phyloP scores from a whole-genome alignment of 164 flowering plant genomes.

The Platanus orientalis region DNA sequence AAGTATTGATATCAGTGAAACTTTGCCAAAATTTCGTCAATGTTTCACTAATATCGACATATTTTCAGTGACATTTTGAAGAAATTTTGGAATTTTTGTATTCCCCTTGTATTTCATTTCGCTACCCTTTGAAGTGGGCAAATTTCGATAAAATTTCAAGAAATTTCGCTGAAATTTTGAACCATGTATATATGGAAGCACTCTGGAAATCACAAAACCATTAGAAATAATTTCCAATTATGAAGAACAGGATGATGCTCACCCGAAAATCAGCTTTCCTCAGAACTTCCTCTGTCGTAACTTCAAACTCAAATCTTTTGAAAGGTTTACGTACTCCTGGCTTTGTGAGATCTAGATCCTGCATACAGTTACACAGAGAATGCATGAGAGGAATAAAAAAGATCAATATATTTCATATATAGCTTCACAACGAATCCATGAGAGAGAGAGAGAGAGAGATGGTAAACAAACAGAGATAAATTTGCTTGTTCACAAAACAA shows the following conservation, averaged over 20 bases:
- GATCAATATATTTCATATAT: not conserved
- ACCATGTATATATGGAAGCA: no score
- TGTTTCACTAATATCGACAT: no score
- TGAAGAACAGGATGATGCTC: conserved; percentile 6
- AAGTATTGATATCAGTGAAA: no score
- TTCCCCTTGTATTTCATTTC: no score
- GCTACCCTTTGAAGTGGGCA: no score
- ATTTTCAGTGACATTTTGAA: no score
- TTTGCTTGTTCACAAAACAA: no score
- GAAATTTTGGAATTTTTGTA: no score
- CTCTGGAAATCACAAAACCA: not conserved
- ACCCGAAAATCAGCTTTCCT: conserved; percentile 90
- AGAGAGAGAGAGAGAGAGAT: not conserved
- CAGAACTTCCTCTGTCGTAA: conserved; percentile 69
- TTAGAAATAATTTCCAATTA: not conserved
- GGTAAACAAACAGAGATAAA: no score
- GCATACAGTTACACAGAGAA: conserved; percentile 7
- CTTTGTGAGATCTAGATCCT: conserved; percentile 78
- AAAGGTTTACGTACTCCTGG: conserved; percentile 38
- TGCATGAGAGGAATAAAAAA: not conserved
- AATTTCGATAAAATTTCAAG: no score
- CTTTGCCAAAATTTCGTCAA: no score
- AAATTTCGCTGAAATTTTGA: no score
- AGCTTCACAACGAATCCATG: not conserved
- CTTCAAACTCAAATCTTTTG: conserved; percentile 43